Base-by-base conservation (phyloP, 805 yeast species). In the Myxozyma mucilagina region DNA sequence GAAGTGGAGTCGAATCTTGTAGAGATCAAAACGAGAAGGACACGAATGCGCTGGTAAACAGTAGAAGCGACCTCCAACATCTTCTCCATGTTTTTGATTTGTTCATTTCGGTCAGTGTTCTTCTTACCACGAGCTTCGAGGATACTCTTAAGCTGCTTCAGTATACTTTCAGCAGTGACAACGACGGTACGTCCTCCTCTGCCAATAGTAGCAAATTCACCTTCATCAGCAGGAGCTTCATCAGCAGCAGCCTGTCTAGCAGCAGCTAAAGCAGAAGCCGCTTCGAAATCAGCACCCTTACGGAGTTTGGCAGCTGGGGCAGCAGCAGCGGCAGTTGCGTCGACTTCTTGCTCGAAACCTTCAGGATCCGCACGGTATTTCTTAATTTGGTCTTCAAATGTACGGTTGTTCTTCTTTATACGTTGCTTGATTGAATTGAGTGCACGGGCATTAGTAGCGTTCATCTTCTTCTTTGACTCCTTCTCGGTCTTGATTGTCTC, bases 81-180 rank as follows among this genome's bases (percentile, higher is more conserved):
- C 50, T 79, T 80, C 76, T 89, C 96, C 71, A 94, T 80, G 48
- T 81, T 79, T 58, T 78, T 77, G 66, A 91, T 84, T 75, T 93
- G 96, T 74, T 89, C 96, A 65, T 73, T 74, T 66, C 86, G 84
- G 74, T 93, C 97, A 65, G 90, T 87, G 74, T 90, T 91, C 80
- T 90, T 93, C 81, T 92, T 92, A 80, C 99, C 99, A 78, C 99
- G 87, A 53, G 91, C 81, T 75, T 94, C 98, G 62, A 88, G 78
- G 59, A 94, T 85, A 57, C 84, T 75, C 73, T 87, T 83, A 73
- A 94, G 80, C 39, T 88, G 84, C 59, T 85, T 79, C 79, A 92
- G 90, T 59, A 91, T 85, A 59, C 79, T 81, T 16, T 77, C 79
- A 59, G 76, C 61, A n/a, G 78, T 65, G 48, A 73, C 68, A 44